Evolutionary conservation across 306 rosid genomes (phyloP).

Genomic region (Glycyrrhiza uralensis): DNA sequence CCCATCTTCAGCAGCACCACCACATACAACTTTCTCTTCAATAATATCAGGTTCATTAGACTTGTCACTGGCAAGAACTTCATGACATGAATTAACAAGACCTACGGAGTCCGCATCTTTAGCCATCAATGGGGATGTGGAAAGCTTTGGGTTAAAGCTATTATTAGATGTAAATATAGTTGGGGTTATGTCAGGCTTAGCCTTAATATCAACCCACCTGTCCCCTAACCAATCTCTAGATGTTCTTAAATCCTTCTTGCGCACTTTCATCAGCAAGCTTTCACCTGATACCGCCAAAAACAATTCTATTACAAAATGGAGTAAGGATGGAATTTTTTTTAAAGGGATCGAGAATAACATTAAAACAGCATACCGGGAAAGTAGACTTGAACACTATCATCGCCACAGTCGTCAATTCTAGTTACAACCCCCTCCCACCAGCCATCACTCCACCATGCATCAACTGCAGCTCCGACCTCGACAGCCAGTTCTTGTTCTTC

Average conservation of each 20-base stretch:
- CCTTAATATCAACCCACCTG: slow-evolving; percentile 60
- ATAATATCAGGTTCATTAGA: slow-evolving; percentile 12
- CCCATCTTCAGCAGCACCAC: slow-evolving; percentile 35
- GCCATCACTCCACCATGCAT: slow-evolving; percentile 99
- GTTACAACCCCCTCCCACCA: slow-evolving; percentile 98
- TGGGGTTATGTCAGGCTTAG: slow-evolving; percentile 61
- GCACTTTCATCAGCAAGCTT: slow-evolving; percentile 53
- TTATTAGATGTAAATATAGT: slow-evolving; percentile 37
- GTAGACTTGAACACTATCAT: slow-evolving; percentile 57
- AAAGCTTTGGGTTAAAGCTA: slow-evolving; percentile 38
- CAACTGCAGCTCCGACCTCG: slow-evolving; percentile 73
- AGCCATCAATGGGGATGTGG: slow-evolving; percentile 37
- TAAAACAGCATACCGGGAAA: slow-evolving; percentile 61
- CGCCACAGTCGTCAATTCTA: slow-evolving; percentile 41
- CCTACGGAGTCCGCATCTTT: slow-evolving; percentile 41
- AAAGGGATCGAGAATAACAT: background rate
- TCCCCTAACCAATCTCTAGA: slow-evolving; percentile 92
- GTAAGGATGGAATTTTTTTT: background rate
- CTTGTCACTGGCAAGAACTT: slow-evolving; percentile 36
- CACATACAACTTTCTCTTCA: slow-evolving; percentile 42
- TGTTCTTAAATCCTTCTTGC: slow-evolving; percentile 67
- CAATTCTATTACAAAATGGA: background rate
- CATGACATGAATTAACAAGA: slow-evolving; percentile 40
- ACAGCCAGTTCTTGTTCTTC: slow-evolving; percentile 49
- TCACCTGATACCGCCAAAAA: slow-evolving; percentile 59